Evolutionary conservation across 768 basidiomycete genomes (phyloP), one percentile per base, ranked within the genome.

Genomic region (Rubroboletus pulcherrimus): DNA sequence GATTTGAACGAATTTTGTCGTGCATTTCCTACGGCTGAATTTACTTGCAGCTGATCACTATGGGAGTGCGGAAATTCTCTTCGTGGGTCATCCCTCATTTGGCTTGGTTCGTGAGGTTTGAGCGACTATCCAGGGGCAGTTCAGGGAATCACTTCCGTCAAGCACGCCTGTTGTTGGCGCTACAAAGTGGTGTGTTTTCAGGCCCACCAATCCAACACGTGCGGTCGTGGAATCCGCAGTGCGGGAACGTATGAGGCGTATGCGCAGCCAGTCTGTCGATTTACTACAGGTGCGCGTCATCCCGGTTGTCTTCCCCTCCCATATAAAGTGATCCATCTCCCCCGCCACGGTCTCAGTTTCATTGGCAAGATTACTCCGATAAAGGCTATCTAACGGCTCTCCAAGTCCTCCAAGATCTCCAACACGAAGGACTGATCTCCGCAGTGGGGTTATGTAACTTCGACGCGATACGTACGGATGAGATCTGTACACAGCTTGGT

Each of bases 111-210:
- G 10, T 52, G 30, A 33, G 34, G 15, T 40, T 41, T 51, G 45
- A 61, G 21, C 17, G 34, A 49, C 6, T 33, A 37, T 65, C 54
- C 69, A 92, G 90, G 91, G 90, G 12, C 82, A 87, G 67, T 89
- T 88, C 71, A 79, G 79, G 62, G 65, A 73, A 58, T 74, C 78
- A 12, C 69, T 82, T 17, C 67, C 75, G 30, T 58, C 71, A 31
- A 64, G 77, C 30, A 65, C 74, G 37, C 62, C 70, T 4, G 77
- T 88, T 10, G 58, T 92, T 26, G 87, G 89, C 41, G 89, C 86
- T 1, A 93, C 92, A 3, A 93, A 93, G 66, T 93, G 89, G 89
- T 92, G 90, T 68, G 81, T 90, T 14, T 92, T 92, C 74, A 77
- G 80, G 54, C 72, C 73, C 30, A 73, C 76, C 15, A 70, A 70